Base-by-base conservation (phyloP, 805 yeast genomes). In the Saccharomyces kudriavzevii region DNA sequence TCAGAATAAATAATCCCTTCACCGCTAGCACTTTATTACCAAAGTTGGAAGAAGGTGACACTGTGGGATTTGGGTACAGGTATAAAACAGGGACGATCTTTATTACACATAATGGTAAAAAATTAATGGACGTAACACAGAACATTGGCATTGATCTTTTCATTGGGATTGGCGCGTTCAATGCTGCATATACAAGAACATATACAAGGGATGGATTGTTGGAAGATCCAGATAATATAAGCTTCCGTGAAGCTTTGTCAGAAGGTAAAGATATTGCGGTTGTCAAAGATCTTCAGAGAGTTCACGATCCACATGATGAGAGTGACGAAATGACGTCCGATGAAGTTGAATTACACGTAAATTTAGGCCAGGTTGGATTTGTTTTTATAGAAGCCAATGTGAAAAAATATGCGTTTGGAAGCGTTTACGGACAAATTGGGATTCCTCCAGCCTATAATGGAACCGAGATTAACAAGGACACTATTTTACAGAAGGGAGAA, bases 101-200 rank as follows among this genome's bases (percentile, higher is more conserved):
- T 64, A 92, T 91, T 74, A 94, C 99, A 0, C 80, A 96, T 59
- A 94, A 94, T 64, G 99, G 99, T 24, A 89, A 89, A 68, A 89
- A 87, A 62, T 73, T 92, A 40, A 76, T 83, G 60, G 97, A 89
- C 58, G 78, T 90, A 27, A 89, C 89, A 3, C 87, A 90, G 20
- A 87, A 84, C 60, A 71, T 84, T 28, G 83, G 81, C 25, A 62
- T 71, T 11, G 74, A 73, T 56, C 40, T 75, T 29, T 75, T 70
- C 58, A 70, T 76, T 5, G 69, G 73, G 4, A 53, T 74, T 25
- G 77, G 76, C 1, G 66, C 75, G 0, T 61, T 69, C 48, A 73
- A 73, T 53, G 70, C 71, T 2, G 68, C 74, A 6, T 68, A 70
- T 55, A 65, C 73, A 2, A 59, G 75, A 25, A 69, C 73, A 17